These are phyloP conservation scores for Lachnellula occidentalis DNA, from an alignment of 2,329 filamentous ascomycete species.

Conservation along the genomic window DNA sequence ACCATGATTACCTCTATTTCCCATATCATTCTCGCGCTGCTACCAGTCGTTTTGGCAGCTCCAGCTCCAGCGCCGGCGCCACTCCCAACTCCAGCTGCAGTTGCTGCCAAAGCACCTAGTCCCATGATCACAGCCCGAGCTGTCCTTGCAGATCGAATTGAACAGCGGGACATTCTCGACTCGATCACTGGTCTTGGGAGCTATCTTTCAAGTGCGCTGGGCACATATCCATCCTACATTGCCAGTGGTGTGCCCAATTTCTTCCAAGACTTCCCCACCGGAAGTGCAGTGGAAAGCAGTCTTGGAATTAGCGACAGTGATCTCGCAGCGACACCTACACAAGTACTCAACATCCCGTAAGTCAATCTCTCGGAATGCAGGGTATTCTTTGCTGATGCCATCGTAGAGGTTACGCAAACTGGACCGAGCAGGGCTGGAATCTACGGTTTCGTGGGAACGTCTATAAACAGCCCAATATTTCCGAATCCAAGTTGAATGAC, in stretches of 20 bases:
- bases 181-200: slow-evolving; percentile 42
- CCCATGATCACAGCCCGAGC: slow-evolving; percentile 45
- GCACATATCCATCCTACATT: slow-evolving; percentile 53
- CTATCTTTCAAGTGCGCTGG: slow-evolving; percentile 47
- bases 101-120: slow-evolving; percentile 27
- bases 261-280: slow-evolving; percentile 62
- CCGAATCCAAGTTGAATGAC: slow-evolving; percentile 57
- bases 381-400: slow-evolving; percentile 7
- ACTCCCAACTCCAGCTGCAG: slow-evolving; percentile 19
- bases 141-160: slow-evolving; percentile 35
- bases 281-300: slow-evolving; percentile 53
- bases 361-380: slow-evolving; percentile 12
- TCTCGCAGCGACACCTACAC: slow-evolving; percentile 57
- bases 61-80: slow-evolving; percentile 24
- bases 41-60: slow-evolving; percentile 22
- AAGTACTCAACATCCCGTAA: slow-evolving; percentile 64
- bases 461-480: slow-evolving; percentile 71
- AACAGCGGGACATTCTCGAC: slow-evolving; percentile 41
- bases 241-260: slow-evolving; percentile 61
- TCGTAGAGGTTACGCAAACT: slow-evolving; percentile 62
- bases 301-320: slow-evolving; percentile 54
- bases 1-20: slow-evolving; percentile 1
- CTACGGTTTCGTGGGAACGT: slow-evolving; percentile 73
- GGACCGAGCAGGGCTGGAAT: slow-evolving; percentile 72
- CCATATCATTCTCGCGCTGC: slow-evolving; percentile 14